These are phyloP conservation scores for Biscogniauxia sp. DNA, from an alignment of 2,329 filamentous ascomycete species.

Conservation along the genomic window DNA sequence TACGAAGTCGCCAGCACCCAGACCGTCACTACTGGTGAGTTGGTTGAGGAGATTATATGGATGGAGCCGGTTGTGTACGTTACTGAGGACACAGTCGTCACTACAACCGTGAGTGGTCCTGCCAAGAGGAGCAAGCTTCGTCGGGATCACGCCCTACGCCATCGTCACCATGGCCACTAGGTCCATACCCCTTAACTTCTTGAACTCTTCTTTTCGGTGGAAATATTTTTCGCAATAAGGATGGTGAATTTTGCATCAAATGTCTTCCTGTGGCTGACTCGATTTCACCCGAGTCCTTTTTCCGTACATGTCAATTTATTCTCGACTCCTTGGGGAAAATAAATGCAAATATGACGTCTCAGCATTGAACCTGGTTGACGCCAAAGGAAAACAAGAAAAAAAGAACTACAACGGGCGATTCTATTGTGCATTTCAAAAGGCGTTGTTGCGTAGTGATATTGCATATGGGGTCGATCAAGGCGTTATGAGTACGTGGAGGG, in stretches of 20 bases:
- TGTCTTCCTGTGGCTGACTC: conserved; percentile 20
- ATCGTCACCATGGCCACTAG: conserved; percentile 32
- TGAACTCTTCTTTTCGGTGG: conserved; percentile 26
- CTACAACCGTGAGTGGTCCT: conserved; percentile 38
- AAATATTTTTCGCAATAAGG: conserved; percentile 25
- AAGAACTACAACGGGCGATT: conserved; percentile 1
- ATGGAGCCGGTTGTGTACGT: conserved; percentile 55
- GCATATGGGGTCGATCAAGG: conserved; percentile 20
- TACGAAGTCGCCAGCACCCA: conserved; percentile 49
- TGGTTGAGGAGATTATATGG: conserved; percentile 57
- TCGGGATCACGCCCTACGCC: conserved; percentile 40
- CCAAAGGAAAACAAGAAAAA: neutral
- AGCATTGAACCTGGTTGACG: conserved; percentile 2
- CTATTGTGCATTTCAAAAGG: conserved; percentile 12
- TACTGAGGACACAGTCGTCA: conserved; percentile 42
- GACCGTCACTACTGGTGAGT: conserved; percentile 47
- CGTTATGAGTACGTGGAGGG: conserved; percentile 10
- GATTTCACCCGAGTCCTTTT: conserved; percentile 26
- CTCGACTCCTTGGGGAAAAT: conserved; percentile 22
- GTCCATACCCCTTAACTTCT: conserved; percentile 6
- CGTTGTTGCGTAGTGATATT: conserved; percentile 17
- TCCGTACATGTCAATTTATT: conserved; percentile 27
- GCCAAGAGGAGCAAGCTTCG: conserved; percentile 28
- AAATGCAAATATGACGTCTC: conserved; percentile 24
- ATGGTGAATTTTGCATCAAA: conserved; percentile 24